Evolutionary conservation across 2,329 filamentous ascomycete species (phyloP), one percentile per base, ranked within the genome.

Genomic region (Calonectria naviculata): DNA sequence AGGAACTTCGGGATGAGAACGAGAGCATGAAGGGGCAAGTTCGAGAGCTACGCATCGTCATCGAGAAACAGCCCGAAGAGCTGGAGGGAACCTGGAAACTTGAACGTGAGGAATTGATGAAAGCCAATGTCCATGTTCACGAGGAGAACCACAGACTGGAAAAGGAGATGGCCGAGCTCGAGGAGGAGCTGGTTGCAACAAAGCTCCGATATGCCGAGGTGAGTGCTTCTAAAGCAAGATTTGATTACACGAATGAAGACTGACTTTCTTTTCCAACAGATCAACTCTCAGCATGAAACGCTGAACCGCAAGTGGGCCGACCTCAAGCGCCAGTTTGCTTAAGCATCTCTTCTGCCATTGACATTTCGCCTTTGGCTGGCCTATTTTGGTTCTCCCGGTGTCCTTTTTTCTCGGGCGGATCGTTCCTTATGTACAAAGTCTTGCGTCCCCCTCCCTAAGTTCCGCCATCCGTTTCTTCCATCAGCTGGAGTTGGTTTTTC

Each of bases 161-260:
- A 83, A 96, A 97, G 80, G 94, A 97, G 79, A 90, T 98, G 89
- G 89, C 91, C 6, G 95, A 98, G 77, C 94, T 98, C 87, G 97
- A 98, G 86, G 94, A 95, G 83, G 92, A 95, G 82, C 86, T 99
- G 75, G 96, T 99, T 73, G 91, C 93, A 81, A 97, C 95, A 1
- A 99, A 99, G 89, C 93, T 99, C 94, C 91, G 91, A 79, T 95
- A 95, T 86, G 97, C 97, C 66, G 95, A 98, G 92, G 96, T 98
- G 88, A 87, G 92, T 87, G 29, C 19, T 31, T 31, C 6, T 12
- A 4, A 21, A 52, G 26, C 9, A 7, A 17, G 2, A 3, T 12
- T 17, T 24, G 17, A 24, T 31, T 42, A 12, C 36, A 28, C 5
- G 8, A 42, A 31, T 64, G 44, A 28, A 47, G 52, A 36, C 77